Evolutionary conservation across 192 early-diverging fungal genomes (phyloP).

Genomic region (Phlyctochytrium planicorne): DNA sequence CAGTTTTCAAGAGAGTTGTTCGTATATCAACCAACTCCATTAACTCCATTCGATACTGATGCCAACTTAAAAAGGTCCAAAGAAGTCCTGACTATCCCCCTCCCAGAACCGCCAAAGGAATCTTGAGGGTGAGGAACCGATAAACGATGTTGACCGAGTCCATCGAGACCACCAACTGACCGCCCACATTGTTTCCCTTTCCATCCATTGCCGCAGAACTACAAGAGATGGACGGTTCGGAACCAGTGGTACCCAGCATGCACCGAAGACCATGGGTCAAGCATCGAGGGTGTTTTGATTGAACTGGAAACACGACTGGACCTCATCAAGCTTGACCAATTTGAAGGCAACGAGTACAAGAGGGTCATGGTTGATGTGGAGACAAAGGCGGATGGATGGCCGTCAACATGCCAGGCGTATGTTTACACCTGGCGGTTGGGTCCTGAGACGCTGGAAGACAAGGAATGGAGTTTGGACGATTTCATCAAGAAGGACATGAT

Average conservation of each 20-base stretch:
- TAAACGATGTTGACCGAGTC: too few relatives aligned
- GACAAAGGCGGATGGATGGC: background rate
- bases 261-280: background rate
- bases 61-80: too few relatives aligned
- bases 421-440: background rate
- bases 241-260: background rate
- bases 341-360: slow-evolving; percentile 19
- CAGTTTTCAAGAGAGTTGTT: background rate
- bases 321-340: slow-evolving; percentile 11
- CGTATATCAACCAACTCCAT: too few relatives aligned
- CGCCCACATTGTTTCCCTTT: too few relatives aligned
- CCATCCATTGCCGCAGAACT: too few relatives aligned
- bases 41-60: too few relatives aligned
- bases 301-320: background rate
- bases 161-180: too few relatives aligned
- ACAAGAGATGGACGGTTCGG: background rate
- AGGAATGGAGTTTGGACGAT: background rate
- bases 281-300: background rate
- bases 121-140: too few relatives aligned
- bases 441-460: background rate
- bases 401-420: too few relatives aligned
- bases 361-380: slow-evolving; percentile 1
- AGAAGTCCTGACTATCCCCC: too few relatives aligned
- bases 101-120: too few relatives aligned
- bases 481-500: background rate